These are phyloP conservation scores for Dothistroma septosporum DNA, from an alignment of 2,329 filamentous ascomycete genomes.

Conservation along the genomic window DNA sequence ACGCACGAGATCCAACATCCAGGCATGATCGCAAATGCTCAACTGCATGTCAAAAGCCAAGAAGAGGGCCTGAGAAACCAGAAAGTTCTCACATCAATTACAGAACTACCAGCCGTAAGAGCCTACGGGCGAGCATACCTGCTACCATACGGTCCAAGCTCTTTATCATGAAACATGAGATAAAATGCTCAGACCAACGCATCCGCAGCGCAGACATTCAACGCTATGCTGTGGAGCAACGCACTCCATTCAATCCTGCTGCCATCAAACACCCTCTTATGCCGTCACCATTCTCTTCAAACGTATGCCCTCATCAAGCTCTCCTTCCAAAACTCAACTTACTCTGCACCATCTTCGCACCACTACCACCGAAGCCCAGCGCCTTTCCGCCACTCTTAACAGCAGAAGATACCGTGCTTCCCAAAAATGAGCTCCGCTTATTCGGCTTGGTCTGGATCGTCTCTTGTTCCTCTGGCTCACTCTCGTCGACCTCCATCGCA, in stretches of 20 bases:
- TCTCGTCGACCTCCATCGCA: not conserved
- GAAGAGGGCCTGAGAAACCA: too few relatives aligned
- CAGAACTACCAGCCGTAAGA: not conserved
- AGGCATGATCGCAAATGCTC: too few relatives aligned
- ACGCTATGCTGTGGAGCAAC: not conserved
- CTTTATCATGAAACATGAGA: not conserved
- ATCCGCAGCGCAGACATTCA: not conserved
- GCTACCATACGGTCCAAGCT: not conserved
- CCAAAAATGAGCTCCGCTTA: not conserved
- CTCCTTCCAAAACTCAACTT: constrained; percentile 7
- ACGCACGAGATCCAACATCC: too few relatives aligned
- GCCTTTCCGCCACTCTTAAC: not conserved
- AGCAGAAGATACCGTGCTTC: not conserved
- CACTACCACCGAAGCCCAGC: not conserved
- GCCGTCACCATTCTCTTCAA: not conserved
- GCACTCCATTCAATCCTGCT: not conserved
- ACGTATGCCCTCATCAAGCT: not conserved
- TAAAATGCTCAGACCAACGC: not conserved
- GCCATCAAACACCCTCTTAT: not conserved
- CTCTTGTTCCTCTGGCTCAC: not conserved
- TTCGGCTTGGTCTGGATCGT: not conserved
- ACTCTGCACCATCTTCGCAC: constrained; percentile 3
- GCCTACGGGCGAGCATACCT: not conserved
- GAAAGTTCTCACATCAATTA: not conserved
- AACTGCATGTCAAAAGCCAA: too few relatives aligned